Evolutionary conservation across 2,329 filamentous ascomycete genomes (phyloP).

Genomic region (Trichoderma endophyticum): DNA sequence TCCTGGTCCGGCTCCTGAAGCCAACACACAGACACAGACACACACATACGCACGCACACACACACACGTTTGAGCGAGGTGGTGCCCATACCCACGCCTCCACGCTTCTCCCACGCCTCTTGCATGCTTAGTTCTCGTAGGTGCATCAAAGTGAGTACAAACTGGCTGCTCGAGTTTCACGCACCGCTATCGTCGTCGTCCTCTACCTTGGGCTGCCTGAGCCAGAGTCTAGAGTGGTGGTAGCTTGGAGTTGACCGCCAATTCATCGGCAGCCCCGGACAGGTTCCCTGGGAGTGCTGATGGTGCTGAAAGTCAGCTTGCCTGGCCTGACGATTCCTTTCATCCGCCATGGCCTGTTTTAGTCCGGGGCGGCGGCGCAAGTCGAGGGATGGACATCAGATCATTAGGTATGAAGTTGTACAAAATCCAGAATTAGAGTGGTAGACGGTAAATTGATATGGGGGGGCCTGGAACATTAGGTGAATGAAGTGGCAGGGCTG

Average conservation of each 20-base stretch:
- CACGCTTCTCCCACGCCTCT: background rate
- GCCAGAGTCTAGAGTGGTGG: background rate
- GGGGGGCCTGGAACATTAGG: background rate
- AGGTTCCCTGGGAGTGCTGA: constrained; percentile 6
- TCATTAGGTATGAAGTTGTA: background rate
- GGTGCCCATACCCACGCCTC: background rate
- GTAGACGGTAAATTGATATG: background rate
- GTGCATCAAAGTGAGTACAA: background rate
- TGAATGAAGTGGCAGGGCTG: background rate
- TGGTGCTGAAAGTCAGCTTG: constrained; percentile 4
- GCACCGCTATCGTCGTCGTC: background rate
- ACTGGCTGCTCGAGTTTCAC: background rate
- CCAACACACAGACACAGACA: constrained; percentile 3
- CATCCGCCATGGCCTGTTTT: background rate
- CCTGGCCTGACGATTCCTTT: background rate
- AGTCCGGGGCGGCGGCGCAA: background rate
- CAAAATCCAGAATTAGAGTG: background rate
- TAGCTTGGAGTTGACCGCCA: constrained; percentile 43
- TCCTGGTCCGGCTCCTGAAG: constrained; percentile 17
- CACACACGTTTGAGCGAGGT: background rate
- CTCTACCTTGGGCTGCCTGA: background rate
- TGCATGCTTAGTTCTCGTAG: background rate
- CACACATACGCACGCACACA: background rate
- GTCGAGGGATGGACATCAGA: background rate
- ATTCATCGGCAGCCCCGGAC: constrained; percentile 36